Conservation (phyloP, 2,329 filamentous ascomycete genomes). For the Myriosclerotinia scirpicola region DNA sequence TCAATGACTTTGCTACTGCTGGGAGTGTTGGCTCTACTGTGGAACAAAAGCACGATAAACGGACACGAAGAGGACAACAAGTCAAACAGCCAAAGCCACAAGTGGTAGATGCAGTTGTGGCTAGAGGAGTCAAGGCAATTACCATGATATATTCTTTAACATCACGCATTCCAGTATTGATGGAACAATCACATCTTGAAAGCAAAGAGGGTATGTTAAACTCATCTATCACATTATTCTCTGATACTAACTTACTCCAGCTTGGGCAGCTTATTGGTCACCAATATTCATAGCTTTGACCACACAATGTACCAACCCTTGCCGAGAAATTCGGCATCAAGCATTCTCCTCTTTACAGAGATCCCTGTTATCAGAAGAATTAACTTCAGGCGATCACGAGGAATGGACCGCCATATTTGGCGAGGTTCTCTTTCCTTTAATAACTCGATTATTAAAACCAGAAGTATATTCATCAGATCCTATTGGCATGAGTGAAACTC, state of each 20-base stretch:
- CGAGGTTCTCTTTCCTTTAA: slow-evolving; percentile 90
- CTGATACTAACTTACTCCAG: slow-evolving; percentile 41
- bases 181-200: slow-evolving; percentile 91
- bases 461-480: slow-evolving; percentile 92
- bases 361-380: slow-evolving; percentile 77
- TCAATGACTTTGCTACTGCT: slow-evolving; percentile 87
- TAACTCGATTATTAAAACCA: slow-evolving; percentile 82
- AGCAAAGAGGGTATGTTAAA: slow-evolving; percentile 57
- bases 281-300: slow-evolving; percentile 89
- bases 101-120: slow-evolving; percentile 68
- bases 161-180: slow-evolving; percentile 76
- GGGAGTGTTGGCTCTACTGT: slow-evolving; percentile 69
- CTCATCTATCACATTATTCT: background rate
- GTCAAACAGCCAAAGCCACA: slow-evolving; percentile 46
- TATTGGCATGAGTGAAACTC: slow-evolving; percentile 90
- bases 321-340: slow-evolving; percentile 85
- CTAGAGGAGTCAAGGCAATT: slow-evolving; percentile 77
- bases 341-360: slow-evolving; percentile 85
- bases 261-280: slow-evolving; percentile 97
- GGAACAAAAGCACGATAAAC: slow-evolving; percentile 66
- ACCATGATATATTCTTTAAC: slow-evolving; percentile 81
- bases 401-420: slow-evolving; percentile 96
- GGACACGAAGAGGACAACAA: slow-evolving; percentile 44
- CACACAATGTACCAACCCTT: slow-evolving; percentile 89
- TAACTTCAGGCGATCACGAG: slow-evolving; percentile 79